Base-by-base conservation (phyloP, 1,284 basidiomycete species). In the Irpex sp. region DNA sequence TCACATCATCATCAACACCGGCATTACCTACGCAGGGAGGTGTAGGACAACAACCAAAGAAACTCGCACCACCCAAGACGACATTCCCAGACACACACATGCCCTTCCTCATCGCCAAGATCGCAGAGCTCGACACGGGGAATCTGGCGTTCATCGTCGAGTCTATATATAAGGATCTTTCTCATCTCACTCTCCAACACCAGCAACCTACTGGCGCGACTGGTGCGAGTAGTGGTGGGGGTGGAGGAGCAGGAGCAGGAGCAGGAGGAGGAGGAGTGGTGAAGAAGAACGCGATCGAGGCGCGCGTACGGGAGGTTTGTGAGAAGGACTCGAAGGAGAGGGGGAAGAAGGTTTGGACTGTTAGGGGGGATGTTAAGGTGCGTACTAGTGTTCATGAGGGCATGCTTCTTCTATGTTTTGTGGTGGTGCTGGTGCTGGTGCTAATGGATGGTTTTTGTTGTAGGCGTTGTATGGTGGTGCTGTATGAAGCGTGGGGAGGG, bases 271-370 rank as follows among this genome's bases (percentile, higher is more conserved):
- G 88, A 66, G 8, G 17, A n/a, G 51, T 9, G 48, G 83, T 93
- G 63, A 92, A 88, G 79, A 94, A 93, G 79, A 89, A 88, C 57
- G 86, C 89, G 5, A 87, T 94, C 58, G 91, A 92, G 75, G 86
- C 85, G 5, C 93, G 93, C 73, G 79, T 94, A 38, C 81, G 83
- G 59, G 90, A 93, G 72, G 81, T 93, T 11, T 81, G 83, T 15
- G 88, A 88, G 75, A 91, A 91, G 71, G 85, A 84, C 6, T 34
- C 31, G 31, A 34, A 34, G 31, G 31, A 34, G 31, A 34, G 31
- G 31, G 31, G 31, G 68, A 88, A 84, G 70, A 91, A 84, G 73
- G 76, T 86, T 64, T 93, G 91, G 91, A 75, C 88, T 38, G 79
- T 92, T 31, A 88, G 86, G 69, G 71, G 78, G 3, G 74, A 75